These are phyloP conservation scores for Dryas octopetala DNA, from an alignment of 306 rosid genomes.

Conservation along the genomic window DNA sequence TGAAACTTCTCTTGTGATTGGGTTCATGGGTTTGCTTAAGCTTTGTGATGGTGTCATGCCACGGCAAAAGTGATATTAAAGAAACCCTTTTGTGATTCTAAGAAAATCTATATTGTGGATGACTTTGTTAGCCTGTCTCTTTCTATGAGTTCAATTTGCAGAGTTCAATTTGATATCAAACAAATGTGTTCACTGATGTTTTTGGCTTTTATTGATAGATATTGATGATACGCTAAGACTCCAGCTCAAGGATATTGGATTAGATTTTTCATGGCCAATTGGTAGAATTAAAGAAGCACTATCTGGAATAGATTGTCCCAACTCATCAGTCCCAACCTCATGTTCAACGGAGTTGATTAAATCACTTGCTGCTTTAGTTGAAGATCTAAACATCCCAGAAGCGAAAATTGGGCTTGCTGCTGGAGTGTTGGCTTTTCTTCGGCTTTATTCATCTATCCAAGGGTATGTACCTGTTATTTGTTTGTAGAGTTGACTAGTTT, in stretches of 20 bases:
- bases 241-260: conserved; percentile 54
- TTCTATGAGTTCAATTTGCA: neutral
- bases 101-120: neutral
- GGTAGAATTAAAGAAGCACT: conserved; percentile 54
- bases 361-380: conserved; percentile 61
- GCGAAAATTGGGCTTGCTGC: conserved; percentile 61
- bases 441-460: conserved; percentile 79
- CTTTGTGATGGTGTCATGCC: neutral
- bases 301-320: conserved; percentile 33
- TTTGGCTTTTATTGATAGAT: conserved; percentile 36
- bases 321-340: conserved; percentile 49
- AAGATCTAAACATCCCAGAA: conserved; percentile 66
- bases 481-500: neutral
- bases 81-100: neutral
- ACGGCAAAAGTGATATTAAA: neutral
- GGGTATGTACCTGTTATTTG: conserved; percentile 44
- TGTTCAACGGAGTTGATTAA: conserved; percentile 62
- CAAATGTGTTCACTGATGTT: conserved; percentile 13
- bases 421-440: conserved; percentile 82
- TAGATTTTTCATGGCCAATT: conserved; percentile 86
- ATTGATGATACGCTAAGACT: conserved; percentile 60
- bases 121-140: neutral
- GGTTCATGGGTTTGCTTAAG: conserved; percentile 4
- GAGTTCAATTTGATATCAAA: neutral
- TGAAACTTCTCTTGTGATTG: neutral